Evolutionary conservation across 495 filamentous ascomycete species (phyloP).

Genomic region (Astrothelium subdiscretum): DNA sequence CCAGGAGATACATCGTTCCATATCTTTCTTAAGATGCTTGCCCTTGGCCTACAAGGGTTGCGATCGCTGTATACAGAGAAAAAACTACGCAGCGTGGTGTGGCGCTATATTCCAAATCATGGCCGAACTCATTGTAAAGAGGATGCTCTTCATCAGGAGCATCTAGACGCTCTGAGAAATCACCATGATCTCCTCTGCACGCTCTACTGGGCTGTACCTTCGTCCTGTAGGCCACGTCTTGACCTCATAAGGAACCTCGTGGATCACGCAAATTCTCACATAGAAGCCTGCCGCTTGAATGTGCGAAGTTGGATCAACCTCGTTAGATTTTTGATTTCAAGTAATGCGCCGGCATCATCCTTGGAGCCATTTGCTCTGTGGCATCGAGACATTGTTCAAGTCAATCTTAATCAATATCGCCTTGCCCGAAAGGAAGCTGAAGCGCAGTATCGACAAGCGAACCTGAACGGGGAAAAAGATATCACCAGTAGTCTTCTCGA

Average conservation of each 20-base stretch:
- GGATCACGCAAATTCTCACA: conserved; percentile 66
- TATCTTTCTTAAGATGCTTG: conserved; percentile 81
- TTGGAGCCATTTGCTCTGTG: conserved; percentile 41
- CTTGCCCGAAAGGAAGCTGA: conserved; percentile 51
- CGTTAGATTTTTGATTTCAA: conserved; percentile 59
- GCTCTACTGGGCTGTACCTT: conserved; percentile 75
- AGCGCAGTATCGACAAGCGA: conserved; percentile 34
- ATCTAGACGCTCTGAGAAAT: conserved; percentile 79
- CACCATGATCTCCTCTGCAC: conserved; percentile 89
- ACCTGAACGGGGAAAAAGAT: conserved; percentile 24
- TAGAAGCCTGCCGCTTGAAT: conserved; percentile 74
- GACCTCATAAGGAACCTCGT: conserved; percentile 67
- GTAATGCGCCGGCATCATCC: conserved; percentile 22
- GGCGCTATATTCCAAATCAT: conserved; percentile 79
- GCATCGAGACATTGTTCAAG: conserved; percentile 47
- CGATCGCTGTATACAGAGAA: conserved; percentile 47
- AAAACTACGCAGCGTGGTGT: conserved; percentile 63
- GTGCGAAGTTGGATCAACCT: conserved; percentile 73
- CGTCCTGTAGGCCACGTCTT: conserved; percentile 54
- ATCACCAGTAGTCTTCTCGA: conserved; percentile 43
- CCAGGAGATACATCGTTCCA: conserved; percentile 79
- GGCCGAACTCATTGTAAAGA: conserved; percentile 79
- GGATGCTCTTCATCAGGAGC: conserved; percentile 54
- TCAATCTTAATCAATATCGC: conserved; percentile 47
- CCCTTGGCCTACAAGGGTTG: conserved; percentile 53